Conservation (phyloP, 192 early-diverging fungal species). For the Coemansia umbellata region DNA sequence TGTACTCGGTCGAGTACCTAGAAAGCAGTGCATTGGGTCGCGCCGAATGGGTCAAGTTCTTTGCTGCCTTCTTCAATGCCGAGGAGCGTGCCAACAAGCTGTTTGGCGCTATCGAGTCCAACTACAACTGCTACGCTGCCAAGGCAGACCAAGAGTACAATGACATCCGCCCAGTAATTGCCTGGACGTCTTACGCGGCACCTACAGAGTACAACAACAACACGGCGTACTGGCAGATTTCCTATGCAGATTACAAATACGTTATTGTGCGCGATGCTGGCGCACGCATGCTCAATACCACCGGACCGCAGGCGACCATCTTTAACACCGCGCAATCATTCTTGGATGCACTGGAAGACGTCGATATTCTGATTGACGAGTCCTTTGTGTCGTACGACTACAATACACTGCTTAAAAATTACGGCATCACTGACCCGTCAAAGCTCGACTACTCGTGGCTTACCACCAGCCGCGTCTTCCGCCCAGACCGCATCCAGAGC, state of each 20-base stretch:
- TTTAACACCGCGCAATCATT: conserved; percentile 47
- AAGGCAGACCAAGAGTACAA: conserved; percentile 45
- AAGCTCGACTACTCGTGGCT: conserved; percentile 58
- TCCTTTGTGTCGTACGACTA: conserved; percentile 53
- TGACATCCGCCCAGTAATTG: conserved; percentile 52
- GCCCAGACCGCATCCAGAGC: conserved; percentile 65
- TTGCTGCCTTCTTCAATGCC: conserved; percentile 50
- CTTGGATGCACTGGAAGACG: conserved; percentile 52
- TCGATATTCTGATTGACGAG: conserved; percentile 70
- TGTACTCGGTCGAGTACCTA: conserved; percentile 34
- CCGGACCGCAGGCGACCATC: conserved; percentile 32
- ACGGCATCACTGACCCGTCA: conserved; percentile 43
- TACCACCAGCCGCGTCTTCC: conserved; percentile 58
- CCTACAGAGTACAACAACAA: conserved; percentile 65
- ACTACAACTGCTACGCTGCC: conserved; percentile 44
- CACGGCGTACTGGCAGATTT: conserved; percentile 60
- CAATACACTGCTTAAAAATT: conserved; percentile 55
- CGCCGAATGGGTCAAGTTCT: conserved; percentile 55
- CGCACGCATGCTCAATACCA: conserved; percentile 55
- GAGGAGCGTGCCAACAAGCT: conserved; percentile 49
- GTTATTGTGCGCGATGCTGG: conserved; percentile 65
- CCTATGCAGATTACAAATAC: conserved; percentile 56
- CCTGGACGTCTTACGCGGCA: conserved; percentile 59
- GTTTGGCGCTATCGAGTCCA: conserved; percentile 36
- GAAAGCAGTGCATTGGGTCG: conserved; percentile 39